phyloP scores from a whole-genome alignment of 805 yeast species.

The Ogataea paraovalis region DNA sequence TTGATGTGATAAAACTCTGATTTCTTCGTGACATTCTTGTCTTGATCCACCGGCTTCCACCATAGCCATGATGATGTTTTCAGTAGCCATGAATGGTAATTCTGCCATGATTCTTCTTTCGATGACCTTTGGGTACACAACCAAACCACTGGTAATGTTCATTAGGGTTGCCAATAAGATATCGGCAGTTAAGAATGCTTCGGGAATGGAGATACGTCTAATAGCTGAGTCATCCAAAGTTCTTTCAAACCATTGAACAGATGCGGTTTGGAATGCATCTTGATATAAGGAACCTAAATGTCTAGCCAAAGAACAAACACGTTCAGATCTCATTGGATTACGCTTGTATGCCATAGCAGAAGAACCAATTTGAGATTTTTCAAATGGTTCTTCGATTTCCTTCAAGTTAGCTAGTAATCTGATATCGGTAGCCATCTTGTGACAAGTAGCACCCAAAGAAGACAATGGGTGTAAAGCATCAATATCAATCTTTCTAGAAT shows the following conservation, averaged over 20 bases:
- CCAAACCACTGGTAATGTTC: constrained; percentile 92
- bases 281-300: constrained; percentile 87
- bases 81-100: constrained; percentile 99
- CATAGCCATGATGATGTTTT: constrained; percentile 99
- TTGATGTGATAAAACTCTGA: constrained; percentile 94
- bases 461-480: constrained; percentile 91
- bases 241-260: constrained; percentile 99
- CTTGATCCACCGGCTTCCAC: constrained; percentile 96
- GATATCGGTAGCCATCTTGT: constrained; percentile 96
- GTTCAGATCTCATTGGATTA: constrained; percentile 98
- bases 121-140: constrained; percentile 97
- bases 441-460: constrained; percentile 93
- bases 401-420: constrained; percentile 93
- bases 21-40: constrained; percentile 97
- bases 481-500: constrained; percentile 95
- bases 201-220: constrained; percentile 93
- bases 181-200: constrained; percentile 95
- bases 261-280: constrained; percentile 94
- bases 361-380: constrained; percentile 97
- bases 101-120: constrained; percentile 93
- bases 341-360: constrained; percentile 99
- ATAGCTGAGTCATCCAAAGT: constrained; percentile 97
- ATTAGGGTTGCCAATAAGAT: constrained; percentile 82
- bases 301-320: constrained; percentile 97
- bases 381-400: constrained; percentile 98